Evolutionary conservation across 2,329 filamentous ascomycete species (phyloP), one percentile per base, ranked within the genome.

Genomic region (Huntiella moniliformis): DNA sequence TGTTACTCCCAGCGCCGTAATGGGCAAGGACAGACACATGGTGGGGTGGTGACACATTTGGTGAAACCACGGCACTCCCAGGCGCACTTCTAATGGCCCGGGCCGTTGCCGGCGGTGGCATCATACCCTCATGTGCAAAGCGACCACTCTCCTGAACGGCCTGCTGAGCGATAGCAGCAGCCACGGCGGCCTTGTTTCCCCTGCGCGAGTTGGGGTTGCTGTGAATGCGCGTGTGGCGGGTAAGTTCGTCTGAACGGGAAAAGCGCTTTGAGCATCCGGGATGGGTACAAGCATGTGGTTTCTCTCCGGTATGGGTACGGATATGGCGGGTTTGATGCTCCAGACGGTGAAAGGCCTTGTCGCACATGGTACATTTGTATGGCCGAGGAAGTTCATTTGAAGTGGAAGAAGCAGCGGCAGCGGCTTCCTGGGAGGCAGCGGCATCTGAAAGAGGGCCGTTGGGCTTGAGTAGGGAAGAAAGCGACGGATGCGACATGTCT

Each of bases 341-440:
- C 37, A 98, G 73, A 52, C 91, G 85, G 70, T 96, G 91, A 67
- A 98, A 98, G 51, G 91, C 88, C 72, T 95, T 93, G 57, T 95
- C 88, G 68, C 91, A 98, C 52, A 98, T 75, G 51, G 88, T 87
- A 63, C 88, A 98, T 70, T 96, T 96, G 77, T 98, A 98, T 1
- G 88, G 88, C 47, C 91, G 79, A 50, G 91, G 91, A 45, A 96
- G 74, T 63, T 96, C 88, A 49, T 64, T 68, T 4, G 37, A 41
- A 13, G 28, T 41, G 32, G 15, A 31, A 34, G 28, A 12, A 7
- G n/a, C 18, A 12, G 35, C 17, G 32, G 47, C n/a, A 56, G 57
- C 83, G 75, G 49, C 77, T 71, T 37, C 42, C 18, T 41, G 18
- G 12, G 28, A 31, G 11, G 39, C 39, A 18, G 43, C 51, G 18